phyloP scores from a whole-genome alignment of 148 eudicot genomes.

The Vaccinium myrtillus region DNA sequence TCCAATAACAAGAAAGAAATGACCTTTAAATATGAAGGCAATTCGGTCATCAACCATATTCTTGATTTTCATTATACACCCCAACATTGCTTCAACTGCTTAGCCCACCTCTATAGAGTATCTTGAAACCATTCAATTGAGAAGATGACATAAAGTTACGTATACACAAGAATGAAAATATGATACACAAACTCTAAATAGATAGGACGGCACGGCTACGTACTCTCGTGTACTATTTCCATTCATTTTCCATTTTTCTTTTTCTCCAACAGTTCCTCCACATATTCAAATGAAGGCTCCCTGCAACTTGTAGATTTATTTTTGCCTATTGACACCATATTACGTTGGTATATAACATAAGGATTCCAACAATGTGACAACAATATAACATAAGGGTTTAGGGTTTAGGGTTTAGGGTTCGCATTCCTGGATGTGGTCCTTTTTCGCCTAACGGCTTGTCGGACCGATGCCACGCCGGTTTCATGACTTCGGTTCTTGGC shows the following conservation, averaged over 20 bases:
- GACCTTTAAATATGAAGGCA: slow-evolving; percentile 13
- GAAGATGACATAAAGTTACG: not conserved
- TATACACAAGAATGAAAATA: not conserved
- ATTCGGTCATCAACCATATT: slow-evolving; percentile 6
- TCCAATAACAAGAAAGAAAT: slow-evolving; percentile 16
- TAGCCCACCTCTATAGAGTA: not conserved
- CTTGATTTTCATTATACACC: not conserved
- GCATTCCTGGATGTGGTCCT: no score
- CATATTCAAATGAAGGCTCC: no score
- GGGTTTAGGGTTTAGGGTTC: no score
- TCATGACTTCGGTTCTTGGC: no score
- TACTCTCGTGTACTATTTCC: not conserved
- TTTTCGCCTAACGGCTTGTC: no score
- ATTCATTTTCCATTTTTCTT: not conserved
- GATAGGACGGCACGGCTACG: not conserved
- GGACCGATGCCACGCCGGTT: no score
- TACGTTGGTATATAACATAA: no score
- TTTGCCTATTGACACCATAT: no score
- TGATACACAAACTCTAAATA: not conserved
- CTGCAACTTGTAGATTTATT: no score
- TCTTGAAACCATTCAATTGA: not conserved
- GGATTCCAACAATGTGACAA: no score
- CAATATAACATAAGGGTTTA: no score
- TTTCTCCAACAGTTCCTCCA: no score
- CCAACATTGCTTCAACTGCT: not conserved